These are phyloP conservation scores for Mortierella hygrophila DNA, from an alignment of 192 early-diverging fungal species.

Conservation along the genomic window DNA sequence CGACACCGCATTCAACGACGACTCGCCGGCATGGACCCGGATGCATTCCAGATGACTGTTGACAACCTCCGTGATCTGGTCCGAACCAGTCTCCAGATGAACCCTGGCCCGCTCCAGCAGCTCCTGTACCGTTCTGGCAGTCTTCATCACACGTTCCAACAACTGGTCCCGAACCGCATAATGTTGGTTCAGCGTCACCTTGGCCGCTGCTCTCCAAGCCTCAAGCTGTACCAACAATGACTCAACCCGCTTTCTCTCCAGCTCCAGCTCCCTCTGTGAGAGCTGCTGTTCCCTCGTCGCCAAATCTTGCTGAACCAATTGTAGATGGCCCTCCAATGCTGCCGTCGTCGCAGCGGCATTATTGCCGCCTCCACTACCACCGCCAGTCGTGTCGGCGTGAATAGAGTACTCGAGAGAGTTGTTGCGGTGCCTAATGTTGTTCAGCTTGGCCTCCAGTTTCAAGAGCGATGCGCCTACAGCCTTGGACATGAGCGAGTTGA, in stretches of 20 bases:
- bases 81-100: constrained; percentile 52
- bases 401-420: constrained; percentile 38
- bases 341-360: not conserved
- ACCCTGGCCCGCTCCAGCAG: constrained; percentile 35
- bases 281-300: constrained; percentile 34
- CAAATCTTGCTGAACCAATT: constrained; percentile 44
- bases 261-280: constrained; percentile 35
- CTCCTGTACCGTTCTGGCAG: constrained; percentile 45
- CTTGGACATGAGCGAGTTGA: constrained; percentile 66
- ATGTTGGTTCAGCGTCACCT: constrained; percentile 53
- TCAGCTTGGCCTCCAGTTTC: constrained; percentile 57
- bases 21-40: constrained; percentile 25
- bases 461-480: constrained; percentile 57
- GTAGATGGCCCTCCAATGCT: constrained; percentile 28
- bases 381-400: not conserved
- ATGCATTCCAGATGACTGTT: constrained; percentile 47
- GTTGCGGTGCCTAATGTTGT: constrained; percentile 44
- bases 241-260: constrained; percentile 45
- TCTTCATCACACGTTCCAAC: constrained; percentile 49
- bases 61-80: constrained; percentile 39
- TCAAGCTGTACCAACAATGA: constrained; percentile 41
- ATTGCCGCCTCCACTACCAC: too few species aligned
- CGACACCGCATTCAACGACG: constrained; percentile 13
- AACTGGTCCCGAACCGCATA: constrained; percentile 48
- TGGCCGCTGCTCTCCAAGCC: constrained; percentile 48